Conservation (phyloP, 768 basidiomycete genomes). For the Kwoniella bestiolae region DNA sequence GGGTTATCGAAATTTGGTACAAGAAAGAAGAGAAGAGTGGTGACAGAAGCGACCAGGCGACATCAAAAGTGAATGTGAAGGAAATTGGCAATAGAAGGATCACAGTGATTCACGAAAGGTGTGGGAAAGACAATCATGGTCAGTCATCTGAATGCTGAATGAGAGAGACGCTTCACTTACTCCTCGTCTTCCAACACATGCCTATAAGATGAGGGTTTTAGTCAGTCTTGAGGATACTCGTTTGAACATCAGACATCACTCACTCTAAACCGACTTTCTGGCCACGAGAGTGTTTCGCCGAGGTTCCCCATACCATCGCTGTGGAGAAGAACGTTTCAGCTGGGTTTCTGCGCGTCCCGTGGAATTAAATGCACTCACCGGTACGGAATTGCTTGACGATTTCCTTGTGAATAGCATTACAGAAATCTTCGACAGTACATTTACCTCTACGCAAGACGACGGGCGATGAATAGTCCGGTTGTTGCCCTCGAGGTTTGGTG, state of each 20-base stretch:
- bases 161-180: slow-evolving; percentile 26
- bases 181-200: slow-evolving; percentile 57
- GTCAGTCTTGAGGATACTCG: background rate
- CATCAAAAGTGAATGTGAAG: no score
- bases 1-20: no score
- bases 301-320: slow-evolving; percentile 87
- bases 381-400: slow-evolving; percentile 94
- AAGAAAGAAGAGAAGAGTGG: background rate
- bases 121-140: no score
- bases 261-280: slow-evolving; percentile 68
- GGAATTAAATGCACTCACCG: slow-evolving; percentile 64
- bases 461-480: slow-evolving; percentile 87
- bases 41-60: background rate
- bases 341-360: background rate
- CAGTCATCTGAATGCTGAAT: background rate
- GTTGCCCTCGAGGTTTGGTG: slow-evolving; percentile 88
- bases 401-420: slow-evolving; percentile 91
- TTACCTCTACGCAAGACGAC: slow-evolving; percentile 70
- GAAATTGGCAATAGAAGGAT: no score
- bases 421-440: slow-evolving; percentile 81
- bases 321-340: background rate
- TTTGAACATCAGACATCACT: slow-evolving; percentile 26
- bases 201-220: slow-evolving; percentile 8
- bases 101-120: no score
- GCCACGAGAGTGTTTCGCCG: slow-evolving; percentile 94